phyloP scores from a whole-genome alignment of 2,329 filamentous ascomycete species.

The Pseudomassariella vexata region DNA sequence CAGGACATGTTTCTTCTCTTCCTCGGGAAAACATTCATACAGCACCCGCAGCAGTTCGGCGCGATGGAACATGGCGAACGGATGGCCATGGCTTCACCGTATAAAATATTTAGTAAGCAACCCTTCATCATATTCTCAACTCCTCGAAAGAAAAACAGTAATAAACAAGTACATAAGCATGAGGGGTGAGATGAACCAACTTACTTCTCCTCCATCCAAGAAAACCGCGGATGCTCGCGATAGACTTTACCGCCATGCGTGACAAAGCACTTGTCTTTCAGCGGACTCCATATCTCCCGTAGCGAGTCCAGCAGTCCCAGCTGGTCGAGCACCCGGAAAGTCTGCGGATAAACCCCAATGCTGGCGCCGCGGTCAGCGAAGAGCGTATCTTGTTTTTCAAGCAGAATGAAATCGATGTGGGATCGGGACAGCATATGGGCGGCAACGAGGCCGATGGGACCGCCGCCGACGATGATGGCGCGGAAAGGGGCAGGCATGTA shows the following conservation, averaged over 20 bases:
- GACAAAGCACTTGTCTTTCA: too few relatives aligned
- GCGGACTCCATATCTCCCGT: too few relatives aligned
- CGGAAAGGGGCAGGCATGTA: too few relatives aligned
- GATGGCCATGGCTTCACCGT: constrained; percentile 1
- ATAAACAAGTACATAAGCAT: too few relatives aligned
- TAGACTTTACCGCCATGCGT: constrained; percentile 3
- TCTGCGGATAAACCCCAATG: constrained; percentile 1
- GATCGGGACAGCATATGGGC: constrained; percentile 19
- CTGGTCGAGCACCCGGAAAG: constrained; percentile 5
- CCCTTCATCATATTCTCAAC: too few relatives aligned
- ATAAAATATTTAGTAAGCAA: too few relatives aligned
- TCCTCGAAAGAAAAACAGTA: too few relatives aligned
- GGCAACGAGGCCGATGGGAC: constrained; percentile 18
- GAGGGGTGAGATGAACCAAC: too few relatives aligned
- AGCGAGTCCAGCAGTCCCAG: constrained; percentile 1
- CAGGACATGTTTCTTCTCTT: background rate
- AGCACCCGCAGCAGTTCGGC: constrained; percentile 1
- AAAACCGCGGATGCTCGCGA: too few relatives aligned
- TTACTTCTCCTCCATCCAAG: too few relatives aligned
- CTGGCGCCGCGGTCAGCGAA: constrained; percentile 2
- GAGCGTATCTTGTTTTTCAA: constrained; percentile 18
- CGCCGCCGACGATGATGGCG: constrained; percentile 19
- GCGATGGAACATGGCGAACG: constrained; percentile 3
- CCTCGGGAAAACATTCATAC: background rate
- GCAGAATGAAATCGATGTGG: constrained; percentile 28